These are phyloP conservation scores for Elsinoe batatas DNA, from an alignment of 2,329 filamentous ascomycete genomes.

Conservation along the genomic window DNA sequence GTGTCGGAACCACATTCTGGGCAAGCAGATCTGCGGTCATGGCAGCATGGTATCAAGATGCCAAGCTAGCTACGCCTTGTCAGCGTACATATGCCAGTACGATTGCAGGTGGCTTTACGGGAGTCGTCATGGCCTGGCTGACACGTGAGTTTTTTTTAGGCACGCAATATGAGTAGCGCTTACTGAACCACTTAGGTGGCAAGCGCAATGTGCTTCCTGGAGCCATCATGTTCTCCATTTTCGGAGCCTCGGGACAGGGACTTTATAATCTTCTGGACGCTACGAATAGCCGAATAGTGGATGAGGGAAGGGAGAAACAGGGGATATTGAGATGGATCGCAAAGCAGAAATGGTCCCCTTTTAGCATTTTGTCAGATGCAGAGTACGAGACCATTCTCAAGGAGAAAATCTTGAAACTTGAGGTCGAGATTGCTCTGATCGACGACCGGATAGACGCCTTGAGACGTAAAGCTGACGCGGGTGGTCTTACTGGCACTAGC, in stretches of 20 bases:
- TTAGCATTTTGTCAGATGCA: constrained; percentile 59
- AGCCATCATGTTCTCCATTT: constrained; percentile 48
- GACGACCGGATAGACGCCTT: constrained; percentile 61
- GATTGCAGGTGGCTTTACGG: constrained; percentile 60
- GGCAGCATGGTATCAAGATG: constrained; percentile 28
- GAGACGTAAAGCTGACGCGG: constrained; percentile 16
- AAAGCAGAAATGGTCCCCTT: constrained; percentile 59
- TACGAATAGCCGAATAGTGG: constrained; percentile 16
- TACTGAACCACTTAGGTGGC: constrained; percentile 37
- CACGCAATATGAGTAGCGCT: not conserved
- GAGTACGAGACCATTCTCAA: constrained; percentile 62
- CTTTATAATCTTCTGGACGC: constrained; percentile 44
- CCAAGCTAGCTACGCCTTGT: constrained; percentile 38
- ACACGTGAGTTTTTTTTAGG: constrained; percentile 33
- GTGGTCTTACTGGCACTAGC: not conserved
- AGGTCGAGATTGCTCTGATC: constrained; percentile 67
- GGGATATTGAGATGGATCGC: constrained; percentile 41
- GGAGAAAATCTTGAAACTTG: constrained; percentile 60
- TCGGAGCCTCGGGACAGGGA: constrained; percentile 48
- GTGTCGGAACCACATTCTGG: constrained; percentile 67
- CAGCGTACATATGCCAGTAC: constrained; percentile 60
- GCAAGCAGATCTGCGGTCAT: constrained; percentile 43
- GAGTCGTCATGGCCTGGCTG: constrained; percentile 43
- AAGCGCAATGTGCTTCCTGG: constrained; percentile 47
- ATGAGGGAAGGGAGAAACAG: constrained; percentile 26